These are phyloP conservation scores for Chamaenerion angustifolium DNA, from an alignment of 345 rosid species.

Conservation along the genomic window DNA sequence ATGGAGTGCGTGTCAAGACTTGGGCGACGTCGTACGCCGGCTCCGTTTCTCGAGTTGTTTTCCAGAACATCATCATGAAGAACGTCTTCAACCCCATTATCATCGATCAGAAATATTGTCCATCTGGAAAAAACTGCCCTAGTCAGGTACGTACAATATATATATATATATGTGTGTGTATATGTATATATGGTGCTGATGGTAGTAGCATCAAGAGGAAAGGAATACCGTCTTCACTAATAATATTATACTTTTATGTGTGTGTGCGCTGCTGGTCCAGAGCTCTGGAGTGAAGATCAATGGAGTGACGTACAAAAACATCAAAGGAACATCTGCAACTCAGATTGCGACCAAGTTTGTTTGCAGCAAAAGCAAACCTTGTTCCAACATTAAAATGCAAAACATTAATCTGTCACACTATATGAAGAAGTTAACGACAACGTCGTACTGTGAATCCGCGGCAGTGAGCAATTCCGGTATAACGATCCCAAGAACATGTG, in stretches of 20 bases:
- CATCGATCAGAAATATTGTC: slow-evolving; percentile 28
- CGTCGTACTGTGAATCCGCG: slow-evolving; percentile 14
- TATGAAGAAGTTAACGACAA: neutral
- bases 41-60: slow-evolving; percentile 3
- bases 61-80: slow-evolving; percentile 8
- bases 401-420: slow-evolving; percentile 13
- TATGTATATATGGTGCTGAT: too few relatives aligned
- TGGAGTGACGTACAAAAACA: slow-evolving; percentile 15
- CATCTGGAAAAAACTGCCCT: slow-evolving; percentile 1
- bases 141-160: slow-evolving; percentile 5
- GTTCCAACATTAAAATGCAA: slow-evolving; percentile 13
- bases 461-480: slow-evolving; percentile 8
- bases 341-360: slow-evolving; percentile 13
- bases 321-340: slow-evolving; percentile 21
- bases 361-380: slow-evolving; percentile 18
- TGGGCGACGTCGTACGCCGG: slow-evolving; percentile 10
- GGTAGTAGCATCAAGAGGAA: too few relatives aligned
- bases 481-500: slow-evolving; percentile 8
- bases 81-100: slow-evolving; percentile 17
- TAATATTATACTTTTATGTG: too few relatives aligned
- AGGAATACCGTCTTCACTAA: too few relatives aligned
- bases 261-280: too few relatives aligned
- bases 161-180: too few relatives aligned
- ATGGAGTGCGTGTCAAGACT: slow-evolving; percentile 26
- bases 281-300: slow-evolving; percentile 20